Evolutionary conservation across 2,329 filamentous ascomycete genomes (phyloP), one percentile per base, ranked within the genome.

Genomic region (Cryphonectria nitschkei): DNA sequence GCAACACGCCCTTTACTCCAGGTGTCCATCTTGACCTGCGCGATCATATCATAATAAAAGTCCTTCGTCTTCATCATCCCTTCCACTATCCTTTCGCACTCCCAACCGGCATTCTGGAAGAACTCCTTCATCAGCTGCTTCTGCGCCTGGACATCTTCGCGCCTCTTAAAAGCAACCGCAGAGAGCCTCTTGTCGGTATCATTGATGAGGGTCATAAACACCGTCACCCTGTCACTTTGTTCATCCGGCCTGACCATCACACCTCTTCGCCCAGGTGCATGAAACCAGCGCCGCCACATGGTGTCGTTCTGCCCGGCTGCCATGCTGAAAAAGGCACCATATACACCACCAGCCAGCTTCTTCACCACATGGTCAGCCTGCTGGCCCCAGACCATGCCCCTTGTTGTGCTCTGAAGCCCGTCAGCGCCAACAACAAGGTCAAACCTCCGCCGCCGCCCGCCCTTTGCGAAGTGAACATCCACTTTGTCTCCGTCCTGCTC

Each of bases 391-490:
- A 82, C 77, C 56, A 79, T 75, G n/a, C 77, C 79, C 11, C 85
- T 80, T n/a, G 84, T 83, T 41, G 80, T 80, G 3, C 85, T 88
- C 11, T 82, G 80, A 46, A 85, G 82, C 0, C 88, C 88, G 74
- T 90, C 87, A 3, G 87, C 86, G 14, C 84, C 87, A 60, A 89
- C 81, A 0, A 89, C 77, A 0, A 89, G 72, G 75, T 89, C 87
- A 72, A 82, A 89, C 0, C 75, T 76, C 8, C 79, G 78, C 2
- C 71, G 77, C 4, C 77, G 73, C 0, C 85, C 85, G 69, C 73
- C 71, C 46, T 87, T 82, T 0, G 82, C 81, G 68, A 89, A 84
- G 3, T 73, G 77, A 2, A 80, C 81, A 14, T 76, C 68, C 0
- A 82, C 81, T 14, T 74, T 75, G 8, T 74, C 71, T 0, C 73